Conservation (phyloP, 768 basidiomycete species). For the Chalciporus pseudorubinellus region DNA sequence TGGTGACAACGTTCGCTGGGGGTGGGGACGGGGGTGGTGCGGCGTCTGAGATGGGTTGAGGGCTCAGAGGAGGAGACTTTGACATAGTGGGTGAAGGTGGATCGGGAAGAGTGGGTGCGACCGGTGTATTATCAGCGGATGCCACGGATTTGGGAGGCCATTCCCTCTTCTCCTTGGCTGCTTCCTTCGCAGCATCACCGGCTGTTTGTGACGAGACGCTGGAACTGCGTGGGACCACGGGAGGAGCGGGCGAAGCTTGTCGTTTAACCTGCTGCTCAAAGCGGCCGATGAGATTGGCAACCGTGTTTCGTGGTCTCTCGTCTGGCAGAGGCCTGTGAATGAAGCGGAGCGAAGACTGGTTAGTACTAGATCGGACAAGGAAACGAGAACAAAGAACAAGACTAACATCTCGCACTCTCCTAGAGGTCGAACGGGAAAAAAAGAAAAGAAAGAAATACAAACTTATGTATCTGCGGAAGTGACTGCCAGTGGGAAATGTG, state of each 20-base stretch:
- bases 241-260: constrained; percentile 39
- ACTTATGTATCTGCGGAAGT: constrained; percentile 8
- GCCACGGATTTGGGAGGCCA: constrained; percentile 61
- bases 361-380: constrained; percentile 11
- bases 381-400: constrained; percentile 1
- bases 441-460: constrained; percentile 14
- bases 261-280: constrained; percentile 83
- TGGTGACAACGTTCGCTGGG: constrained; percentile 16
- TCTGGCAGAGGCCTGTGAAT: constrained; percentile 75
- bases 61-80: constrained; percentile 23
- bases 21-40: constrained; percentile 11
- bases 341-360: constrained; percentile 11
- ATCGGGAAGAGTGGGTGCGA: constrained; percentile 35
- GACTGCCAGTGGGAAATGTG: constrained; percentile 16
- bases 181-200: constrained; percentile 64
- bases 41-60: constrained; percentile 31
- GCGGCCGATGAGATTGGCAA: constrained; percentile 87
- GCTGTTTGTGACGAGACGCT: constrained; percentile 64
- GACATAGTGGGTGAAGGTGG: constrained; percentile 23
- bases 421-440: constrained; percentile 12
- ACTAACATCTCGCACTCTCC: constrained; percentile 31
- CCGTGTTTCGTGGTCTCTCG: constrained; percentile 82
- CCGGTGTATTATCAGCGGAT: constrained; percentile 35
- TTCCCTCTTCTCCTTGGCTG: constrained; percentile 69
- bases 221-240: constrained; percentile 54